These are phyloP conservation scores for Pythium chondricola DNA, from an alignment of 352 stramenopile genomes.

Conservation along the genomic window DNA sequence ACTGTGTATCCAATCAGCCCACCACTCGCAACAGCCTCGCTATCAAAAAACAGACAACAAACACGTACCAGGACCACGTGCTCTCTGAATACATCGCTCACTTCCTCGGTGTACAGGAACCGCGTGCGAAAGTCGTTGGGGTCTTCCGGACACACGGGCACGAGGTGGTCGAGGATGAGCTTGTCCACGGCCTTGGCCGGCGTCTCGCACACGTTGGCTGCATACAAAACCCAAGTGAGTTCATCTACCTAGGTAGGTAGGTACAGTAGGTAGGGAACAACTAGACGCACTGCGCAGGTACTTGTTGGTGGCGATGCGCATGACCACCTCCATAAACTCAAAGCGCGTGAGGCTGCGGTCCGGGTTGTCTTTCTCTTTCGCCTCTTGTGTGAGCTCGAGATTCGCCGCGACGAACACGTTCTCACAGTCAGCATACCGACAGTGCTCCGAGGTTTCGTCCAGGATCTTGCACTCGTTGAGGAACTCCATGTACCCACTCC, in stretches of 20 bases:
- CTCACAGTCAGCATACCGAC: conserved; percentile 55
- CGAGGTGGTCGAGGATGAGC: conserved; percentile 50
- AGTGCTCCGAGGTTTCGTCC: conserved; percentile 65
- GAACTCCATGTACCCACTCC: conserved; percentile 68
- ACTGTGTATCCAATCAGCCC: too few relatives aligned
- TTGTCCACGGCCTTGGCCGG: conserved; percentile 67
- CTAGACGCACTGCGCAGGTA: conserved; percentile 47
- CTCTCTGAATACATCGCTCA: conserved; percentile 68
- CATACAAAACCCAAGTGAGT: not conserved
- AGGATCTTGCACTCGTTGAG: conserved; percentile 51
- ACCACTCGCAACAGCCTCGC: too few relatives aligned
- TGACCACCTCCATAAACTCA: conserved; percentile 71
- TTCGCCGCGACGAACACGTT: conserved; percentile 82
- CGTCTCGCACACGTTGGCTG: conserved; percentile 58
- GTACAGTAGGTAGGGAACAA: too few relatives aligned
- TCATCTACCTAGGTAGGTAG: not conserved
- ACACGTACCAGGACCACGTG: conserved; percentile 57
- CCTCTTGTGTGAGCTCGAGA: conserved; percentile 68
- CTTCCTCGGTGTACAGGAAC: conserved; percentile 72
- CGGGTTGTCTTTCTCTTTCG: conserved; percentile 76
- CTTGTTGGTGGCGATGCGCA: conserved; percentile 79
- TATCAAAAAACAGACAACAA: not conserved
- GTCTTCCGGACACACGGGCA: conserved; percentile 41
- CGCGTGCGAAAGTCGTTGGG: conserved; percentile 63
- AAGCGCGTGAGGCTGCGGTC: conserved; percentile 72